A percentile compares a stretch with the other conserved stretches of the same genome.
Evolutionary conservation across 306 rosid species (phyloP).

Genomic region (Castanea mollissima): DNA sequence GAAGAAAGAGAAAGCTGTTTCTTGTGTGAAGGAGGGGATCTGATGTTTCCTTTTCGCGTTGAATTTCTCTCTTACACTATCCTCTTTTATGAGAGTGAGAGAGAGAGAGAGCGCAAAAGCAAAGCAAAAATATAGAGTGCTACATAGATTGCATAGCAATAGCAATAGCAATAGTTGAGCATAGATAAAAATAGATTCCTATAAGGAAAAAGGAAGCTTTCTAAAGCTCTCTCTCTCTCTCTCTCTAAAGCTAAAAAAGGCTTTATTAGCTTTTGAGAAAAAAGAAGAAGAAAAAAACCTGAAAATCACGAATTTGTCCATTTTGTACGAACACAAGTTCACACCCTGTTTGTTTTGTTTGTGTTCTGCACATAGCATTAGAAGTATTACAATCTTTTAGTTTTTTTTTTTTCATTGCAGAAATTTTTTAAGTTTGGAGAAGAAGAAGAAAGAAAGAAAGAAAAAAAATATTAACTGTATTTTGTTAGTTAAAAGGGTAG

Average conservation of each 20-base stretch:
- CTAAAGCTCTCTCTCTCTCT: too few species aligned
- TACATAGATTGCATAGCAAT: too few species aligned
- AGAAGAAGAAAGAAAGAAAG: too few species aligned
- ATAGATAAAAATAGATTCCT: conserved; percentile 27
- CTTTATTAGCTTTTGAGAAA: too few species aligned
- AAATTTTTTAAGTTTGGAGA: too few species aligned
- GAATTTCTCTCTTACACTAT: conserved; percentile 39
- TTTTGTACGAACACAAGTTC: conserved; percentile 36
- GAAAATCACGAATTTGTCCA: conserved; percentile 65
- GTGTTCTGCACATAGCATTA: too few species aligned
- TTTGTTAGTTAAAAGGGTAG: background rate
- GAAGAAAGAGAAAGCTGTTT: conserved; percentile 20
- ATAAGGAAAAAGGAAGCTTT: background rate
- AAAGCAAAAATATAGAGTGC: background rate
- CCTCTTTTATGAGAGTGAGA: conserved; percentile 28
- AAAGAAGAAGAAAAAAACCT: background rate
- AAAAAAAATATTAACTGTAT: too few species aligned
- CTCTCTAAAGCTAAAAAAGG: too few species aligned
- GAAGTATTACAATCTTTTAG: too few species aligned
- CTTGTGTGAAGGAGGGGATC: conserved; percentile 53
- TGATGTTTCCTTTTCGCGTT: conserved; percentile 64
- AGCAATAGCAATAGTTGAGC: background rate
- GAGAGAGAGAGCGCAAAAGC: conserved; percentile 4
- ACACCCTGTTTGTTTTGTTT: conserved; percentile 33
- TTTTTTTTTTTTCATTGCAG: too few species aligned